Percentiles rank a stretch among this genome's conserved stretches.
Conservation (phyloP, 1,139 yeast genomes). For the Yueomyces sp. region DNA sequence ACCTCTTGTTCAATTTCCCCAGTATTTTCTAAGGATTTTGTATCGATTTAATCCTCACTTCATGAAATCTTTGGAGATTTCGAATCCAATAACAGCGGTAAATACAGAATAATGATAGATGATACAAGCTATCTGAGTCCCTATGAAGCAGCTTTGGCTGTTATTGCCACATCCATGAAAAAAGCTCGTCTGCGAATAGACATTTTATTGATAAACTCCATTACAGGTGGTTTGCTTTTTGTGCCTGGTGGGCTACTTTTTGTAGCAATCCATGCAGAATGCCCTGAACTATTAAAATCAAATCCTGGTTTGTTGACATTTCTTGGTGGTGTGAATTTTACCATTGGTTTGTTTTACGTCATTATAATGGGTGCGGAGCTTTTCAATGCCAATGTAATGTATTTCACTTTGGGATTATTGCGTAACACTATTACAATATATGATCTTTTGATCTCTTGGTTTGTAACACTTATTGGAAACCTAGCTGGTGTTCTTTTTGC, state of each 20-base stretch:
- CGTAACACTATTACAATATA: conserved; percentile 56
- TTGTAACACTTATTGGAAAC: conserved; percentile 55
- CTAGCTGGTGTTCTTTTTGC: conserved; percentile 53
- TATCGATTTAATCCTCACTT: too few relatives aligned
- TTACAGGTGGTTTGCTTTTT: conserved; percentile 61
- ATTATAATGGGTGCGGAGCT: conserved; percentile 63
- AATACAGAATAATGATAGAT: conserved; percentile 21
- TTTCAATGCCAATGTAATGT: conserved; percentile 59
- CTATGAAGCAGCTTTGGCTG: conserved; percentile 69
- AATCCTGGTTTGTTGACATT: conserved; percentile 44
- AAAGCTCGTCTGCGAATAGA: conserved; percentile 55
- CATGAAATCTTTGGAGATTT: too few relatives aligned
- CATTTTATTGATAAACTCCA: conserved; percentile 44
- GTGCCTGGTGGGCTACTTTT: conserved; percentile 65
- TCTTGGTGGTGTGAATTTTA: conserved; percentile 46
- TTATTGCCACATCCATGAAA: conserved; percentile 75
- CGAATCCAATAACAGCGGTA: too few relatives aligned
- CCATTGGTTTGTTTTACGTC: conserved; percentile 62
- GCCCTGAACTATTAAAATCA: conserved; percentile 28
- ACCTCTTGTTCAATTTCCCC: too few relatives aligned
- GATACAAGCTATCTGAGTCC: conserved; percentile 56
- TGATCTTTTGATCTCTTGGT: conserved; percentile 56
- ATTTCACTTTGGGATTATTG: conserved; percentile 52
- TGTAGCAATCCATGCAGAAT: conserved; percentile 41
- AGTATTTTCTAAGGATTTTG: too few relatives aligned